Evolutionary conservation across 2,329 filamentous ascomycete genomes (phyloP).

Genomic region (Aspergillus phoenicis): DNA sequence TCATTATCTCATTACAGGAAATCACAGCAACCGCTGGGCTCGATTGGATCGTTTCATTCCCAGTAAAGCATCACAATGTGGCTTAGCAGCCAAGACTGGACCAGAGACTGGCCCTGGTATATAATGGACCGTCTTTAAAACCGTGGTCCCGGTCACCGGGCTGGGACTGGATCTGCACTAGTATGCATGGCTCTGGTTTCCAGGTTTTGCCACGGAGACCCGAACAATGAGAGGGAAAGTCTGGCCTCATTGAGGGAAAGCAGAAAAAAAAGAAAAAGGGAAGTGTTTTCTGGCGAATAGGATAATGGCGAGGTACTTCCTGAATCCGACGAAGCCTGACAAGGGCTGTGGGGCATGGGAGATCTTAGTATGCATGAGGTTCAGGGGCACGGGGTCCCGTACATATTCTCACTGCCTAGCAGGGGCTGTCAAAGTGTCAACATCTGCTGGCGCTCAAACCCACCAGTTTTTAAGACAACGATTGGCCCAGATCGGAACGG

Average conservation of each 20-base stretch:
- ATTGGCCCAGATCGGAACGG: slow-evolving; percentile 17
- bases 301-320: slow-evolving; percentile 2
- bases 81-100: slow-evolving; percentile 15
- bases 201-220: not conserved
- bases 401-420: slow-evolving; percentile 5
- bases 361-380: slow-evolving; percentile 25
- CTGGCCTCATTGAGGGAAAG: not conserved
- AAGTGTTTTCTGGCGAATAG: not conserved
- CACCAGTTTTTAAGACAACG: slow-evolving; percentile 5
- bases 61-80: slow-evolving; percentile 14
- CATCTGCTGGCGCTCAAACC: slow-evolving; percentile 14
- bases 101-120: slow-evolving; percentile 12
- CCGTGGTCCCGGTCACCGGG: slow-evolving; percentile 18
- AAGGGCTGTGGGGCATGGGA: slow-evolving; percentile 16
- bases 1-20: slow-evolving; percentile 10
- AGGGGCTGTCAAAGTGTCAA: slow-evolving; percentile 11
- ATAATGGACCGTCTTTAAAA: slow-evolving; percentile 16
- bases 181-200: slow-evolving; percentile 6
- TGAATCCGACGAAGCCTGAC: slow-evolving; percentile 12
- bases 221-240: not conserved
- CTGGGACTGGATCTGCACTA: slow-evolving; percentile 17
- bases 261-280: not conserved
- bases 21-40: slow-evolving; percentile 7
- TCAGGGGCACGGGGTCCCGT: slow-evolving; percentile 21
- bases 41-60: slow-evolving; percentile 9